Evolutionary conservation across 371 early-diverging fungal genomes (phyloP), one percentile per base, ranked within the genome.

Genomic region (Mortierella sp.): DNA sequence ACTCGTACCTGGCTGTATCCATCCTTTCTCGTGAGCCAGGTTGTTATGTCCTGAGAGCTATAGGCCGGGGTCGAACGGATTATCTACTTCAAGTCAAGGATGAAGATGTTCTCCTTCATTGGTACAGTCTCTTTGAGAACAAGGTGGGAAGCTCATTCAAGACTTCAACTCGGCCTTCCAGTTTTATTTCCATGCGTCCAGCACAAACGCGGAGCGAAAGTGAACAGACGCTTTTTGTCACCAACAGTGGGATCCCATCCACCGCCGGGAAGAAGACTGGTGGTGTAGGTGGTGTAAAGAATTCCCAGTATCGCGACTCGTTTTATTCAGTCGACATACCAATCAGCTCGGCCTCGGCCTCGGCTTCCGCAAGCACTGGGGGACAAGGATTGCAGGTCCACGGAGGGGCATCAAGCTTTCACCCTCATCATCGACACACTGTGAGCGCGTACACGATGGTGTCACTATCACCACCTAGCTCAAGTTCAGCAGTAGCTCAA

Each of bases 31-130:
- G 83, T 1, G 80, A 84, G 52, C 70, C 81, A 7, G 86, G 82
- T 29, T 83, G 77, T 12, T 89, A 85, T 52, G 84, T 88, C 2
- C 73, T 89, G 47, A 85, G 83, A 44, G 75, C 87, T 7, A 81
- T 77, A 44, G 87, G 87, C 3, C 79, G 79, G 28, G 86, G 86
- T 2, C 75, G 80, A 58, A 75, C 74, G 47, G 84, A 86, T 26
- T 76, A 83, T 63, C 82, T 84, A 55, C 82, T 87, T 28, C 87
- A 87, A 63, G 69, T 87, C 16, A 84, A 85, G 0, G 82, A 80
- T 57, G 70, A 84, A 30, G 70, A 79, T 28, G 64, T 81, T 0
- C 52, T 87, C 23, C 64, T 83, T 25, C 81, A 79, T 0, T 87
- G 87, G 87, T 77, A 83, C 23, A 61, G 56, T 29, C 69, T 79